Base-by-base conservation (phyloP, 1,139 yeast genomes). In the Blastobotrys raffinosifermentans region DNA sequence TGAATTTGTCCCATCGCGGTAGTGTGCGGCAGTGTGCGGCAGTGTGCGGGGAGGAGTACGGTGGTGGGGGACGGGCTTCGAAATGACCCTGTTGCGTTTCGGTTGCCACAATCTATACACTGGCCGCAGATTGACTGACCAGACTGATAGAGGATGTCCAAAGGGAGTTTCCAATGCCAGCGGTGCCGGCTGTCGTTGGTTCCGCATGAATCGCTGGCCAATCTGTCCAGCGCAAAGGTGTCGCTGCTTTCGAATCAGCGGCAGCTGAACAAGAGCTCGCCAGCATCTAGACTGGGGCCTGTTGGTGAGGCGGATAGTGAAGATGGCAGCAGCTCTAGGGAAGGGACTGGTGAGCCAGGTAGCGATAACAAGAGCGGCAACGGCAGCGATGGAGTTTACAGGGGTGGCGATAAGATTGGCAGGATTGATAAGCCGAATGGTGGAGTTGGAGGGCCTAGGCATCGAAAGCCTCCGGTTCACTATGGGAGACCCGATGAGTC, bases 111-210 rank as follows among this genome's bases (percentile, higher is more conserved):
- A n/a, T n/a, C n/a, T n/a, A n/a, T n/a, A n/a, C n/a, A n/a, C n/a
- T n/a, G n/a, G n/a, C n/a, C n/a, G n/a, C n/a, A n/a, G n/a, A n/a
- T n/a, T n/a, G n/a, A n/a, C n/a, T n/a, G n/a, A n/a, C n/a, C n/a
- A n/a, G n/a, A 18, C 21, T 23, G 11, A 19, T 30, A 14, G 13
- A 9, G 19, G 18, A 23, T 15, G n/a, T 6, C 11, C 19, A 19
- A 23, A 34, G 38, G 11, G 29, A 18, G 11, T 6, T 25, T 25
- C 27, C 42, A 48, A 21, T 79, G 87, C 54, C 81, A 77, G 51
- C 63, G 75, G 41, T 79, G 87, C 53, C 69, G 75, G 36, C 60
- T 77, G 22, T 82, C 85, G 2, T 49, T 79, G 34, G 61, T 64
- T 17, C 62, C 78, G 10, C 82, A 77, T 49, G 69, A 69, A 19